Evolutionary conservation across 371 early-diverging fungal genomes (phyloP), one percentile per base, ranked within the genome.

Genomic region (Actinomortierella wolfii): DNA sequence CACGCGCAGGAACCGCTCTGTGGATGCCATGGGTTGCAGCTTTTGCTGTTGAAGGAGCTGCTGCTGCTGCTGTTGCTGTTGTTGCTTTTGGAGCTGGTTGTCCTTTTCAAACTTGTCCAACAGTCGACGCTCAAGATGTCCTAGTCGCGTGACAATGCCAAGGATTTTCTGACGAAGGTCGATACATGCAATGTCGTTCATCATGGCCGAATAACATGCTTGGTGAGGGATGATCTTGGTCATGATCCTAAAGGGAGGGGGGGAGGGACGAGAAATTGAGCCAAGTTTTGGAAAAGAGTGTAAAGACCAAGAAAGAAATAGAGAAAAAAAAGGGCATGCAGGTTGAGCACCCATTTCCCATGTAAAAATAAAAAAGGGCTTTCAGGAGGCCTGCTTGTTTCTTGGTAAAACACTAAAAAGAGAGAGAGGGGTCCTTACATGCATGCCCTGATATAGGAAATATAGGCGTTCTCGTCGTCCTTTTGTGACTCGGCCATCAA

Each of bases 151-250:
- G 25, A 73, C 39, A 18, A 59, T 55, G 3, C 54, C 46, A 2
- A 73, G 57, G 6, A 73, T 62, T 46, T 73, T 73, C 62, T 73
- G 73, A 2, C 73, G 62, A 14, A 73, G 67, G 39, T 73, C 73
- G 54, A 66, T 73, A 26, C 73, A 73, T 11, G 56, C 73, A 48
- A 73, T 73, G 25, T 73, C 73, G 56, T 73, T 73, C 73, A 73
- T 73, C 73, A 73, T 73, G 5, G 56, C 11, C 3, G 43, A 46
- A 18, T 73, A 73, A 0, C 51, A 55, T 13, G 61, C 46, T 45
- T 71, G 73, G 2, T 53, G 51, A 2, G 73, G 73, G n/a, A 71
- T 71, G 45, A 71, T 61, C 59, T 71, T 71, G 8, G 73, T 71
- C 43, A 66, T 55, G 23, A 71, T 65, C 3, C 73, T 70, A 57